A percentile compares a stretch with the other conserved stretches of the same genome.
Conservation (phyloP, 352 stramenopile species). For the Ophiocytium majus region DNA sequence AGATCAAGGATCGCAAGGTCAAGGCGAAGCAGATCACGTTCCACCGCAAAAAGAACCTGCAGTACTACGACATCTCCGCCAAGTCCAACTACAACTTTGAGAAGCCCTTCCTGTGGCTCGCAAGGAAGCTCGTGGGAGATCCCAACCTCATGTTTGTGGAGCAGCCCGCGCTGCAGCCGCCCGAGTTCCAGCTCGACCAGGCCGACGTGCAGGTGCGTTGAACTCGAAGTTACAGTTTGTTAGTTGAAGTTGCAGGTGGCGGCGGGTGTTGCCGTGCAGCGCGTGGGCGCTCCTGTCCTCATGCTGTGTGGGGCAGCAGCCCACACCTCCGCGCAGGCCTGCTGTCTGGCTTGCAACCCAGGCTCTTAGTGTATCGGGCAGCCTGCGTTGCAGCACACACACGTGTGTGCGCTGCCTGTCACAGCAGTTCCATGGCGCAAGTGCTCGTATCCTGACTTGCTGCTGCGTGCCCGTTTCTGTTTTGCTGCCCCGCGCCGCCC, state of each 20-base stretch:
- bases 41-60: slow-evolving; percentile 99
- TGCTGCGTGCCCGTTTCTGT: too few relatives aligned
- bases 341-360: too few relatives aligned
- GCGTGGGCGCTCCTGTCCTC: neutral
- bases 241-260: neutral
- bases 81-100: slow-evolving; percentile 99
- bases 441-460: too few relatives aligned
- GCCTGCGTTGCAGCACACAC: too few relatives aligned
- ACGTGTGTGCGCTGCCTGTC: too few relatives aligned
- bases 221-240: neutral
- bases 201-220: slow-evolving; percentile 70
- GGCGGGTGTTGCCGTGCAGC: neutral
- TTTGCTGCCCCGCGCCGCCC: neutral
- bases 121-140: slow-evolving; percentile 95
- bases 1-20: slow-evolving; percentile 99
- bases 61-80: slow-evolving; percentile 99
- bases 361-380: too few relatives aligned
- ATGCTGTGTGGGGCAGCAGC: neutral
- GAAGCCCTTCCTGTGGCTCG: slow-evolving; percentile 99
- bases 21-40: slow-evolving; percentile 99
- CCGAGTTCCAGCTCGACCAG: slow-evolving; percentile 91
- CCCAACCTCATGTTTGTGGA: slow-evolving; percentile 98
- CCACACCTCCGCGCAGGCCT: neutral
- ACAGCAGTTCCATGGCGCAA: too few relatives aligned
- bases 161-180: slow-evolving; percentile 88